Percentiles rank a stretch among this genome's conserved stretches.
Evolutionary conservation across 2,329 filamentous ascomycete genomes (phyloP).

Genomic region (Magnaporthales sp.): DNA sequence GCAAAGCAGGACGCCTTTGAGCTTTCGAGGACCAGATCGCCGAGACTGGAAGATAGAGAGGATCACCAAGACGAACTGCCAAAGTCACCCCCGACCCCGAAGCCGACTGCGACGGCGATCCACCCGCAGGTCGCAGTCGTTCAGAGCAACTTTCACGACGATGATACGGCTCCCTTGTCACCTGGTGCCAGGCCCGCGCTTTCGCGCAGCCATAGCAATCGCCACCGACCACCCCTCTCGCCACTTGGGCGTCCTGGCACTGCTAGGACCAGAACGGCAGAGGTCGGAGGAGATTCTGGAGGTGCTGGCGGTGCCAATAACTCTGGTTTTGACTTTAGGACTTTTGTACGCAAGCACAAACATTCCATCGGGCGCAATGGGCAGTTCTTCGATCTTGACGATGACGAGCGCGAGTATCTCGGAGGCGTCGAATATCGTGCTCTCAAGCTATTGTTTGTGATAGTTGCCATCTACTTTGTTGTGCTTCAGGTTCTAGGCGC

Average conservation of each 20-base stretch:
- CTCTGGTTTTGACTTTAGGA: slow-evolving; percentile 19
- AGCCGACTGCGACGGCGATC: neutral
- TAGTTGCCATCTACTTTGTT: slow-evolving; percentile 53
- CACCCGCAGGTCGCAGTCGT: neutral
- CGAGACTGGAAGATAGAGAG: neutral
- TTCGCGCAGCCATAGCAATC: neutral
- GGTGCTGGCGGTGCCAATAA: neutral
- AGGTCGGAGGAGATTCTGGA: neutral
- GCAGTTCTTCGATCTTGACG: slow-evolving; percentile 43
- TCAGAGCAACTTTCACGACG: neutral
- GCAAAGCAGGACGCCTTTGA: neutral
- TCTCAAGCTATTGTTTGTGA: slow-evolving; percentile 47
- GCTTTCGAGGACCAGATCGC: neutral
- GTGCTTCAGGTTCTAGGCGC: slow-evolving; percentile 50
- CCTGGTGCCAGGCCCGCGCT: neutral
- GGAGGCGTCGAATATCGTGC: slow-evolving; percentile 58
- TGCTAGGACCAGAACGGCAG: neutral
- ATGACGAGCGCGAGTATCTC: slow-evolving; percentile 45
- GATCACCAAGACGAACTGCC: neutral
- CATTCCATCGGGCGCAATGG: slow-evolving; percentile 39
- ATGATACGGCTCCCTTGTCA: neutral
- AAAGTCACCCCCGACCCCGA: neutral
- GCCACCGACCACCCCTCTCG: neutral
- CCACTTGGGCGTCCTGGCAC: neutral
- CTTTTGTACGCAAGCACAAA: slow-evolving; percentile 24